These are phyloP conservation scores for Clavispora asparagi DNA, from an alignment of 805 yeast species.

Conservation along the genomic window DNA sequence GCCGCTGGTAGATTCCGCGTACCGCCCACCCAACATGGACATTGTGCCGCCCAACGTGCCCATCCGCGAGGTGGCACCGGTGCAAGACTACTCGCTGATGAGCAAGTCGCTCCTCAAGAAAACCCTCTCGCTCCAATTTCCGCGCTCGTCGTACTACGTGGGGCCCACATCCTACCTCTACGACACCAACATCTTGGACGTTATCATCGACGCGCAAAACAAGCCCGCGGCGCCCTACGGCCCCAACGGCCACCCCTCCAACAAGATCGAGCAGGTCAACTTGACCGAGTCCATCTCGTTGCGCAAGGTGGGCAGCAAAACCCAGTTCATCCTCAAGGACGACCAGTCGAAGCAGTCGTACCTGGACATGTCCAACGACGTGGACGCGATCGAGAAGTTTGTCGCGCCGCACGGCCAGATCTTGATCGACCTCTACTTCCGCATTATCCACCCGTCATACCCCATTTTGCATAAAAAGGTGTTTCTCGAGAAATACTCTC, in stretches of 20 bases:
- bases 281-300: constrained; percentile 60
- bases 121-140: constrained; percentile 75
- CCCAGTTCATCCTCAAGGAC: constrained; percentile 73
- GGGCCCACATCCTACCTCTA: constrained; percentile 81
- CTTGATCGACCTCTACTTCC: constrained; percentile 72
- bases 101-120: constrained; percentile 61
- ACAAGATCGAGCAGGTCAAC: constrained; percentile 73
- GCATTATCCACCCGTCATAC: constrained; percentile 83
- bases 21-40: constrained; percentile 9
- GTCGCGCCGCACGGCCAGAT: constrained; percentile 92
- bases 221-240: constrained; percentile 17
- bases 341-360: constrained; percentile 72
- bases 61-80: constrained; percentile 51
- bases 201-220: constrained; percentile 41
- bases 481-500: constrained; percentile 80
- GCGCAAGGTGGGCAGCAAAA: constrained; percentile 72
- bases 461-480: constrained; percentile 90
- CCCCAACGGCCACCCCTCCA: constrained; percentile 5
- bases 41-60: constrained; percentile 38
- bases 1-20: background rate
- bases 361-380: constrained; percentile 65
- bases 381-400: constrained; percentile 76
- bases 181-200: constrained; percentile 65
- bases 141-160: constrained; percentile 81
- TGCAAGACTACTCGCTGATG: constrained; percentile 62